These are phyloP conservation scores for Beauveria sp. DNA, from an alignment of 2,329 filamentous ascomycete genomes.

Conservation along the genomic window DNA sequence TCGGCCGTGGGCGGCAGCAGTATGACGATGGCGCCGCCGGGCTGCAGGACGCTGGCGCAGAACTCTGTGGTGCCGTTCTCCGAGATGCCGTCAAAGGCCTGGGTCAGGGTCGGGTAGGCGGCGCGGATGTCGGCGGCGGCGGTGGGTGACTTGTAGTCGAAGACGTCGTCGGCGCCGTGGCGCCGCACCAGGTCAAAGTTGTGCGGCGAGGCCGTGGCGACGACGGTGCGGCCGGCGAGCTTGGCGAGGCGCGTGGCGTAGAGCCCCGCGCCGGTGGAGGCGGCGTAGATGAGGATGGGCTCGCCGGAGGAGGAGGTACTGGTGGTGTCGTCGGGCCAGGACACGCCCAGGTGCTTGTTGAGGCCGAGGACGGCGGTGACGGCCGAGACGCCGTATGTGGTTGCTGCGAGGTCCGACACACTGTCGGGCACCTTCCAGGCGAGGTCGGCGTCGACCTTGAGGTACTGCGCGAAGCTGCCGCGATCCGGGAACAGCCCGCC, in stretches of 20 bases:
- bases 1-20: conserved; percentile 18
- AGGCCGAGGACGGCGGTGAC: conserved; percentile 20
- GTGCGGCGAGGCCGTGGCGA: conserved; percentile 32
- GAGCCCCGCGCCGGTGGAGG: conserved; percentile 37
- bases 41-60: conserved; percentile 19
- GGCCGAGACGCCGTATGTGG: conserved; percentile 23
- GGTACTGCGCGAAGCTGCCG: conserved; percentile 22
- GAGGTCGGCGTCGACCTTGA: conserved; percentile 18
- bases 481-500: conserved; percentile 19
- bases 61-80: conserved; percentile 23
- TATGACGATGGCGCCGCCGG: conserved; percentile 22
- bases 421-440: conserved; percentile 19
- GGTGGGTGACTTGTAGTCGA: conserved; percentile 29
- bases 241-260: conserved; percentile 38
- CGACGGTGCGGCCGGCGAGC: conserved; percentile 35
- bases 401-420: conserved; percentile 16
- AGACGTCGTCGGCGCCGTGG: conserved; percentile 35
- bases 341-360: conserved; percentile 18
- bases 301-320: conserved; percentile 10
- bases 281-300: conserved; percentile 40
- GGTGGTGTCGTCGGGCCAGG: conserved; percentile 7
- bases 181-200: conserved; percentile 35
- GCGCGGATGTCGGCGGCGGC: conserved; percentile 15
- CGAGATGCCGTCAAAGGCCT: conserved; percentile 25
- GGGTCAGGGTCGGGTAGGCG: conserved; percentile 19